Percentiles rank a stretch among this genome's conserved stretches.
These are phyloP conservation scores for Boletus rubroflammeus DNA, from an alignment of 768 basidiomycete species.

Conservation along the genomic window DNA sequence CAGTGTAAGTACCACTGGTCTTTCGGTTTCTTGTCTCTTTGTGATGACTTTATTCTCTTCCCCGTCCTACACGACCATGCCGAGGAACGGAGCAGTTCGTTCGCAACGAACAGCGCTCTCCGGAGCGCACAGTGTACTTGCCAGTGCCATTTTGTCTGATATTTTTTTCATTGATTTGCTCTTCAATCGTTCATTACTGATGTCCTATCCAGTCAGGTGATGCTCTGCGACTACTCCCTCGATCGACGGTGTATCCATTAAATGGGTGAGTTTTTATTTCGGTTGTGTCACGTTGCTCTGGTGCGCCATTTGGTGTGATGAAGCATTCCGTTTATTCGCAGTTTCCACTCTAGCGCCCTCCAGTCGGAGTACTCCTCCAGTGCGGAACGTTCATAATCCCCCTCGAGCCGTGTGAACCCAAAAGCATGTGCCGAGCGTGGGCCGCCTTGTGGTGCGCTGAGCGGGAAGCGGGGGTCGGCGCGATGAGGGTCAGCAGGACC, in stretches of 20 bases:
- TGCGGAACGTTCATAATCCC: constrained; percentile 68
- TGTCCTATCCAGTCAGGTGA: constrained; percentile 5
- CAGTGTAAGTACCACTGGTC: constrained; percentile 12
- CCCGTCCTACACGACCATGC: constrained; percentile 90
- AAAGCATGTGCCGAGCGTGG: constrained; percentile 58
- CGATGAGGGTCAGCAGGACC: constrained; percentile 65
- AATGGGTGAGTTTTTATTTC: constrained; percentile 24
- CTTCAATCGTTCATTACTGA: constrained; percentile 12
- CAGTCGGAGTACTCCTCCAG: constrained; percentile 67
- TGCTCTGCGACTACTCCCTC: too few species aligned
- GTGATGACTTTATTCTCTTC: constrained; percentile 85
- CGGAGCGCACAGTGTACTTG: constrained; percentile 73
- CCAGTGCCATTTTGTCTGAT: constrained; percentile 88
- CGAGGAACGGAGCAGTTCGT: constrained; percentile 77
- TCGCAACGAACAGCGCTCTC: constrained; percentile 69
- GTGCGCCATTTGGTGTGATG: constrained; percentile 42
- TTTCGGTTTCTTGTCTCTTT: constrained; percentile 1
- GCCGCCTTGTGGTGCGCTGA: constrained; percentile 69
- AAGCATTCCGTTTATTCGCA: constrained; percentile 76
- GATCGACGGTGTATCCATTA: not conserved
- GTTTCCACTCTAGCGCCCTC: constrained; percentile 81
- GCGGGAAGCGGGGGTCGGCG: constrained; percentile 68
- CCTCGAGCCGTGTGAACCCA: constrained; percentile 69
- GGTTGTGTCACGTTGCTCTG: constrained; percentile 5
- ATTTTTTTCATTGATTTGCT: constrained; percentile 3